Conservation (phyloP, 495 filamentous ascomycete species). For the Penicillium coffeae region DNA sequence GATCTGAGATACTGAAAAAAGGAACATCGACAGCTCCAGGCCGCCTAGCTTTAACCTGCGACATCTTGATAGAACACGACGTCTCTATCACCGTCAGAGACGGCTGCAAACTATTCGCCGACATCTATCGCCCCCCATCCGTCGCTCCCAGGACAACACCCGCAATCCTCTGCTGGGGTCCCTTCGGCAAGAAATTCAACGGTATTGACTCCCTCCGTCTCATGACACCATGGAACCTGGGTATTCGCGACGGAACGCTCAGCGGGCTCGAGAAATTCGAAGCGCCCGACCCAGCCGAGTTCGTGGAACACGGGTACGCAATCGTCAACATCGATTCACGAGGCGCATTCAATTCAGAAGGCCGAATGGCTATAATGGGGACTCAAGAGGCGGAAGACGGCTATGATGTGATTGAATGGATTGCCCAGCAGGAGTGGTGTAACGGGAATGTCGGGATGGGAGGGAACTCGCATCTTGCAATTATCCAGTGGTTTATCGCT, state of each 20-base stretch:
- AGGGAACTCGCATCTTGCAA: conserved; percentile 24
- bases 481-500: conserved; percentile 38
- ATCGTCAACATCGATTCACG: conserved; percentile 39
- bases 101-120: conserved; percentile 23
- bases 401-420: conserved; percentile 15
- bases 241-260: conserved; percentile 17
- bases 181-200: conserved; percentile 32
- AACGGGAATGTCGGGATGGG: conserved; percentile 28
- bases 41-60: conserved; percentile 5
- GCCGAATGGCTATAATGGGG: conserved; percentile 30
- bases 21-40: conserved; percentile 10
- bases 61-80: conserved; percentile 20
- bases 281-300: conserved; percentile 41
- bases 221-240: conserved; percentile 16
- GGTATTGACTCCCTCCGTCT: conserved; percentile 13
- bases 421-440: conserved; percentile 20
- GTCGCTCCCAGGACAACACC: conserved; percentile 14
- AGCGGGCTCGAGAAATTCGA: conserved; percentile 37
- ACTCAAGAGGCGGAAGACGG: conserved; percentile 34
- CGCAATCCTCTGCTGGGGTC: conserved; percentile 30
- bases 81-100: conserved; percentile 23
- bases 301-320: conserved; percentile 35
- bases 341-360: conserved; percentile 33
- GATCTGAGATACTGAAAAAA: conserved; percentile 7
- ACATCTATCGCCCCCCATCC: conserved; percentile 27